Evolutionary conservation across 2,329 filamentous ascomycete species (phyloP).

Genomic region (Rachicladosporium sp.): DNA sequence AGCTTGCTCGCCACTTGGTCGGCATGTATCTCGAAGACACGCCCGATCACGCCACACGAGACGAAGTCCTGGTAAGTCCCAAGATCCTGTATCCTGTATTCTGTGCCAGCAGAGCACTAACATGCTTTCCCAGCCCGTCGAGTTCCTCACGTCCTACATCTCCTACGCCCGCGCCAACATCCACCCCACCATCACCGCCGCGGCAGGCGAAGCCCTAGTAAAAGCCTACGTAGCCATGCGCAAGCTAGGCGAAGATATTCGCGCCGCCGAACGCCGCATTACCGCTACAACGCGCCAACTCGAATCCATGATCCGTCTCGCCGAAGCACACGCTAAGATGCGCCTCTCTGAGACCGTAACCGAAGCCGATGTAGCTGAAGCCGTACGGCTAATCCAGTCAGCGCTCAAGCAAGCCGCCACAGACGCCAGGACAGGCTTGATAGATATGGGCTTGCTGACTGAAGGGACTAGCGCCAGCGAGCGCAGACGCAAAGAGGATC

Average conservation of each 20-base stretch:
- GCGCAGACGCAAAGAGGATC: conserved; percentile 65
- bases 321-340: conserved; percentile 98
- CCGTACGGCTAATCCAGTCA: conserved; percentile 81
- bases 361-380: conserved; percentile 72
- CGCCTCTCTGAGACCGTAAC: conserved; percentile 67
- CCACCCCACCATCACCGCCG: conserved; percentile 68
- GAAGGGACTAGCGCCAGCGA: conserved; percentile 90
- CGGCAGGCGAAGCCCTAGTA: conserved; percentile 73
- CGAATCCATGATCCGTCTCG: conserved; percentile 94
- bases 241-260: conserved; percentile 60
- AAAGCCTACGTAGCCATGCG: conserved; percentile 90
- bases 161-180: conserved; percentile 84
- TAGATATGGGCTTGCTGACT: conserved; percentile 91
- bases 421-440: conserved; percentile 75
- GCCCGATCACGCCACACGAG: conserved; percentile 66
- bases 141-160: conserved; percentile 93
- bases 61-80: conserved; percentile 66
- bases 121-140: conserved; percentile 52
- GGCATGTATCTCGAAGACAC: conserved; percentile 95
- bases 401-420: conserved; percentile 97
- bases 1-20: conserved; percentile 81
- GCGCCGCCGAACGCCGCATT: conserved; percentile 84
- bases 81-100: neutral
- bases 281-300: conserved; percentile 94
- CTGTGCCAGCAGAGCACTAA: neutral